Evolutionary conservation across 345 rosid species (phyloP).

Genomic region (Nephelium lappaceum): DNA sequence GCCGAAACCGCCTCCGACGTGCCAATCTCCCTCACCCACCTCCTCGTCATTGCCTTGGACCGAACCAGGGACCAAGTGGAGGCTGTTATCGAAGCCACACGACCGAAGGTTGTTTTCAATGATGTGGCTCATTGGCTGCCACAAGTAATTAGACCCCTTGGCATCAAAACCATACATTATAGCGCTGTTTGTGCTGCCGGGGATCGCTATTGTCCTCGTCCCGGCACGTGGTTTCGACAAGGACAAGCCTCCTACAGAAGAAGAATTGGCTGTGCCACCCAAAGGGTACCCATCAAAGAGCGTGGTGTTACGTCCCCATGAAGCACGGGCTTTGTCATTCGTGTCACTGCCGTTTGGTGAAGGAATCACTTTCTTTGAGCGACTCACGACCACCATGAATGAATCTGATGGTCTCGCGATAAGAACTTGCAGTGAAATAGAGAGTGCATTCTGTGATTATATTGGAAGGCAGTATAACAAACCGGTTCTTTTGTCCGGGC

Average conservation of each 20-base stretch:
- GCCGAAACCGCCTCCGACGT: too few relatives aligned
- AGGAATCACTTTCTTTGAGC: too few relatives aligned
- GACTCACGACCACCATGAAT: too few relatives aligned
- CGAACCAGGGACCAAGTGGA: slow-evolving; percentile 54
- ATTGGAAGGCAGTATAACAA: slow-evolving; percentile 56
- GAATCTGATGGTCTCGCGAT: slow-evolving; percentile 40
- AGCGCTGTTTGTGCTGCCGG: slow-evolving; percentile 53
- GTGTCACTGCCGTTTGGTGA: too few relatives aligned
- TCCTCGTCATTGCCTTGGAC: slow-evolving; percentile 61
- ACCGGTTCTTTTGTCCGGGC: slow-evolving; percentile 59
- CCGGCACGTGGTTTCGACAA: slow-evolving; percentile 48
- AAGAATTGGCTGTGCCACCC: slow-evolving; percentile 50
- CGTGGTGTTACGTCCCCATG: slow-evolving; percentile 33
- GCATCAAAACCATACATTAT: slow-evolving; percentile 41
- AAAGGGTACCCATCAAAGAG: slow-evolving; percentile 57
- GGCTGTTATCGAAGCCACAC: slow-evolving; percentile 20
- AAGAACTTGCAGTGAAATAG: slow-evolving; percentile 68
- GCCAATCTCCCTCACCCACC: not conserved
- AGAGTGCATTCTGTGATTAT: slow-evolving; percentile 63
- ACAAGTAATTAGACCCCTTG: too few relatives aligned
- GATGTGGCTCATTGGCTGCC: slow-evolving; percentile 47
- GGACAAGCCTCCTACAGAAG: slow-evolving; percentile 39
- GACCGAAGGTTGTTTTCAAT: slow-evolving; percentile 51
- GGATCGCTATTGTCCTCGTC: slow-evolving; percentile 52
- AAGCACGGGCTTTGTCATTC: too few relatives aligned